A percentile compares a stretch with the other conserved stretches of the same genome.
These are phyloP conservation scores for Aureobasidium leucospermi DNA, from an alignment of 2,329 filamentous ascomycete genomes.

Conservation along the genomic window DNA sequence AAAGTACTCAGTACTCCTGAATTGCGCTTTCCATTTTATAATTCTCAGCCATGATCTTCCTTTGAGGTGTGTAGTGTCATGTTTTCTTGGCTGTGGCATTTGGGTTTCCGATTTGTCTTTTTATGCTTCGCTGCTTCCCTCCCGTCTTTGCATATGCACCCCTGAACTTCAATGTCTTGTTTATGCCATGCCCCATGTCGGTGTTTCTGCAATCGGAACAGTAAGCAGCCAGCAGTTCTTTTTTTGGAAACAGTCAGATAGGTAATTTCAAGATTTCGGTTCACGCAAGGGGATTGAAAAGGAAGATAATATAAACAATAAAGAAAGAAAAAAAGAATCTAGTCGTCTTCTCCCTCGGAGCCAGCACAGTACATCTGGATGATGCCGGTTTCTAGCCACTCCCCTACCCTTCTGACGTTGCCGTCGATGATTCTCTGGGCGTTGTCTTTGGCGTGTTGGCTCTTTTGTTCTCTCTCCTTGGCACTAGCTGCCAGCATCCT, in stretches of 20 bases:
- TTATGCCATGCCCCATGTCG: no score
- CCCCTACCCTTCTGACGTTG: constrained; percentile 3
- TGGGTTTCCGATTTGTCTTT: neutral
- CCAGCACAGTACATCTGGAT: neutral
- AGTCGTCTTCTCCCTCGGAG: neutral
- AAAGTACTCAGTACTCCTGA: no score
- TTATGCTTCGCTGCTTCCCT: neutral
- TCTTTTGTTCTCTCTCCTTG: constrained; percentile 42
- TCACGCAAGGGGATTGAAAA: neutral
- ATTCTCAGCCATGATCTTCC: neutral
- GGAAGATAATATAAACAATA: neutral
- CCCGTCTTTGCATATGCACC: neutral
- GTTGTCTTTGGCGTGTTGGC: neutral
- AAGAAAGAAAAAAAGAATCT: neutral
- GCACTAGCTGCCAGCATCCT: constrained; percentile 20
- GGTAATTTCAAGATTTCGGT: neutral
- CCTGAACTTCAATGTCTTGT: neutral
- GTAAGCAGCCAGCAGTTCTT: no score
- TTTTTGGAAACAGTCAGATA: no score
- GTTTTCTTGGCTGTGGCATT: no score
- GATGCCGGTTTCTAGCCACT: constrained; percentile 7
- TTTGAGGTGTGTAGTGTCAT: no score
- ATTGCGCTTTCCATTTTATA: no score
- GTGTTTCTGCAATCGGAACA: no score
- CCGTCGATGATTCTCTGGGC: neutral